Conservation (phyloP, 495 filamentous ascomycete genomes). For the Aspergillus incahuasiensis region DNA sequence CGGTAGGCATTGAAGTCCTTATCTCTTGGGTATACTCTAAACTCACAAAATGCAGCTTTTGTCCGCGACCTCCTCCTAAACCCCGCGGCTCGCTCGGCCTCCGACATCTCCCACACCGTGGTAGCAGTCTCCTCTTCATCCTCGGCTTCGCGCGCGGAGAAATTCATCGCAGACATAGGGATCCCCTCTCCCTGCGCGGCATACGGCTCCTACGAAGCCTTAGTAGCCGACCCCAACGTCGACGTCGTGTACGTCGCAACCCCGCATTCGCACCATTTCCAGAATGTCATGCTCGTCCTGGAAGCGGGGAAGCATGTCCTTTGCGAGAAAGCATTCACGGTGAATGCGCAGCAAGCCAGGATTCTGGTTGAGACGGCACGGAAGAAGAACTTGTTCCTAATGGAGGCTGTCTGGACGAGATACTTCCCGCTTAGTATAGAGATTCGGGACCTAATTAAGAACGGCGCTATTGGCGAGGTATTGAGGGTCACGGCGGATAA, state of each 20-base stretch:
- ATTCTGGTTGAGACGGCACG: constrained; percentile 69
- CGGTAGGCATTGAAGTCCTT: constrained; percentile 41
- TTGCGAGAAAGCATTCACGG: constrained; percentile 91
- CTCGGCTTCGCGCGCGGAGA: constrained; percentile 58
- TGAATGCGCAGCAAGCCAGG: constrained; percentile 76
- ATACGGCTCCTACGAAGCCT: constrained; percentile 75
- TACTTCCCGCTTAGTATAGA: constrained; percentile 82
- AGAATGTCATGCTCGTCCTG: constrained; percentile 77
- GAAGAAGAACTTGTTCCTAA: constrained; percentile 82
- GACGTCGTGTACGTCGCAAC: constrained; percentile 93
- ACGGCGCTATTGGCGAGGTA: constrained; percentile 70
- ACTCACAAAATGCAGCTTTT: constrained; percentile 52
- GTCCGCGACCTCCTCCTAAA: constrained; percentile 76
- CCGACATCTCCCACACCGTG: constrained; percentile 73
- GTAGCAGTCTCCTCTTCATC: constrained; percentile 79
- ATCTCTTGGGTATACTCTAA: background rate
- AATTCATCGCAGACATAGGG: constrained; percentile 65
- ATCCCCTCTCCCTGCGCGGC: constrained; percentile 63
- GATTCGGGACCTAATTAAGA: constrained; percentile 63
- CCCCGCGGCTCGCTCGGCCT: constrained; percentile 63
- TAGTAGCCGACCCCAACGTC: constrained; percentile 70
- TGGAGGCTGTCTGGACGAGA: constrained; percentile 96
- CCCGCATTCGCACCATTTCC: constrained; percentile 93
- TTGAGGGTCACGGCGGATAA: constrained; percentile 72
- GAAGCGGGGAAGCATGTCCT: constrained; percentile 84